phyloP scores from a whole-genome alignment of 345 rosid species.

The Salix caprea region DNA sequence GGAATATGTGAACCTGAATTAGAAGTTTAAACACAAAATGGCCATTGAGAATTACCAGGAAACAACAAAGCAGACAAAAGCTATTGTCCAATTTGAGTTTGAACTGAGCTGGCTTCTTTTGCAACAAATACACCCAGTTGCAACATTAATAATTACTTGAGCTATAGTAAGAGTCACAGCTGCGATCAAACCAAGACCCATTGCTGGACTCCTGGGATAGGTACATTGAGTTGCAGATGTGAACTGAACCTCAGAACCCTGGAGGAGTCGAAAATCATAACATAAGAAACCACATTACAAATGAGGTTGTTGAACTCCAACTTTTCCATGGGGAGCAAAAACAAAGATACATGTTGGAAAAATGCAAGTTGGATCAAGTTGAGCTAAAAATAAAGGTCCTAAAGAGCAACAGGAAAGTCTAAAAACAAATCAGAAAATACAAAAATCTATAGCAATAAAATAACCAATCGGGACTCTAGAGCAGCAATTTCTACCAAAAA shows the following conservation, averaged over 20 bases:
- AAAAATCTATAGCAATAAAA: no score
- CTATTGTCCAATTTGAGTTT: conserved; percentile 53
- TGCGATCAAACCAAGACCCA: conserved; percentile 61
- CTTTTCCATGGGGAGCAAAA: not conserved
- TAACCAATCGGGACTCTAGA: not conserved
- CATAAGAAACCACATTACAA: not conserved
- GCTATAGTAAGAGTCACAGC: conserved; percentile 62
- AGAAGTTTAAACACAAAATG: not conserved
- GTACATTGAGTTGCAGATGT: conserved; percentile 44
- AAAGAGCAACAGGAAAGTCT: not conserved
- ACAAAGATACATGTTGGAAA: not conserved
- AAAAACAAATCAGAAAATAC: no score
- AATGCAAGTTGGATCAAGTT: not conserved
- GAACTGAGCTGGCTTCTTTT: conserved; percentile 48
- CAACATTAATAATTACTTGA: conserved; percentile 51
- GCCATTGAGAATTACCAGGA: conserved; percentile 57
- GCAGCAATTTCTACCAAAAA: not conserved
- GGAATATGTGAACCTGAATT: not conserved
- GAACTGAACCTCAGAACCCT: conserved; percentile 64
- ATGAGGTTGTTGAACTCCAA: not conserved
- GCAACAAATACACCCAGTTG: conserved; percentile 82
- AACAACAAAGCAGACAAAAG: conserved; percentile 62
- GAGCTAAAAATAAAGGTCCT: not conserved
- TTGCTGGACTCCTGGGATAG: conserved; percentile 70
- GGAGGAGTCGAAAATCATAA: conserved; percentile 12